Base-by-base conservation (phyloP, 2,329 filamentous ascomycete genomes). In the Xylariaceae sp. region DNA sequence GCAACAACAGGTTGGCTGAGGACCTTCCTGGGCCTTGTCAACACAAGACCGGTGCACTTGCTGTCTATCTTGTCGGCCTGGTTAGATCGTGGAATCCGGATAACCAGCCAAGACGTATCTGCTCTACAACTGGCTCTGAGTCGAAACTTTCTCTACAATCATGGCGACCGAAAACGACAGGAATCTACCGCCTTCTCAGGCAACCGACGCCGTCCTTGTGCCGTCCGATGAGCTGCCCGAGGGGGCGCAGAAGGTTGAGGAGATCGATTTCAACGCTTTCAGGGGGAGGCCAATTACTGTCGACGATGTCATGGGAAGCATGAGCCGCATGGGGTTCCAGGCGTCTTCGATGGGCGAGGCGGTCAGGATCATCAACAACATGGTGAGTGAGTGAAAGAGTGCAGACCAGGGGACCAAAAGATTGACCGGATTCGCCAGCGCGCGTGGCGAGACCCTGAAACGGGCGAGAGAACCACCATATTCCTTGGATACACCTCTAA, bases 401-500 rank as follows among this genome's bases (percentile, higher is more conserved):
- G 30, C 36, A 39, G 33, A 31, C 18, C 19, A 22, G 26, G 45
- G 26, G 25, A 39, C 24, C 45, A 37, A 47, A 50, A 52, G 39
- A 45, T 37, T 26, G 24, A 26, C 24, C 24, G n/a, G 6, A 8
- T 7, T n/a, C n/a, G 39, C 37, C 53, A 66, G 86, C 75, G 87
- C 55, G 72, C 75, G 37, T 96, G 86, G 81, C 71, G 72, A 41
- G 83, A 94, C 56, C 77, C 85, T 1, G 83, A 89, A 52, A 84
- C 84, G 2, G 77, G 76, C 11, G 77, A 83, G 17, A 75, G 75
- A 51, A 92, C 92, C 13, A 96, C 92, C 39, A 90, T 98, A 49
- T 96, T 98, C 61, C 76, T 98, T 7, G 92, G 92, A 37, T 98
- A 95, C 65, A 98, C 92, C 8, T 94, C 87, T 32, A 98, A 98